phyloP scores from a whole-genome alignment of 2,329 filamentous ascomycete species.

The Dryadomyces quercus-mongolicae region DNA sequence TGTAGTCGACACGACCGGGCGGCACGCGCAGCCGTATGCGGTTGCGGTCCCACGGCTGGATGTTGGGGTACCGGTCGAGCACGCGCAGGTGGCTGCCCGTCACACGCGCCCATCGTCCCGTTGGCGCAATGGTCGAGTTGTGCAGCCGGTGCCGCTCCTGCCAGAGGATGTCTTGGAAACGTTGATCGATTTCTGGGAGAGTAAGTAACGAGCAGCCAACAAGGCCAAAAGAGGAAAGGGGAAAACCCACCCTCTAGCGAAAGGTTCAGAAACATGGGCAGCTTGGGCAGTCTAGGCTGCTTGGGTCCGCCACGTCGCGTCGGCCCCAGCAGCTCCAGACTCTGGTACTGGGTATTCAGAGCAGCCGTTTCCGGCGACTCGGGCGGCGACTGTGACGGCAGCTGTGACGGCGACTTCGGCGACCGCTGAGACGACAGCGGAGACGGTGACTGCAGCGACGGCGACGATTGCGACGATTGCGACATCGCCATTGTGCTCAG shows the following conservation, averaged over 20 bases:
- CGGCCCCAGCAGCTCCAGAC: constrained; percentile 2
- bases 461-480: background rate
- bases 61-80: constrained; percentile 80
- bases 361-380: constrained; percentile 13
- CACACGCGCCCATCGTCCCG: constrained; percentile 37
- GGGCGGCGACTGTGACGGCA: constrained; percentile 18
- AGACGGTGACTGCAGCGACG: constrained; percentile 2
- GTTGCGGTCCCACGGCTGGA: constrained; percentile 82
- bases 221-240: constrained; percentile 11
- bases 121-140: constrained; percentile 25
- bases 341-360: background rate
- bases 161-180: constrained; percentile 42
- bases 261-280: constrained; percentile 15
- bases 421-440: constrained; percentile 1
- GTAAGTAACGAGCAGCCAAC: too few species aligned
- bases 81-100: constrained; percentile 37
- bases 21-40: constrained; percentile 71
- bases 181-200: constrained; percentile 31
- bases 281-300: too few species aligned
- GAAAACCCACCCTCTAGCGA: constrained; percentile 28
- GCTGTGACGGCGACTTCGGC: constrained; percentile 14
- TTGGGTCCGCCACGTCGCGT: background rate
- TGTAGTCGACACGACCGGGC: constrained; percentile 60
- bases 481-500: background rate
- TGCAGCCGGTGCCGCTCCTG: constrained; percentile 36